These are phyloP conservation scores for Filobasidium floriforme DNA, from an alignment of 768 basidiomycete species.

Conservation along the genomic window DNA sequence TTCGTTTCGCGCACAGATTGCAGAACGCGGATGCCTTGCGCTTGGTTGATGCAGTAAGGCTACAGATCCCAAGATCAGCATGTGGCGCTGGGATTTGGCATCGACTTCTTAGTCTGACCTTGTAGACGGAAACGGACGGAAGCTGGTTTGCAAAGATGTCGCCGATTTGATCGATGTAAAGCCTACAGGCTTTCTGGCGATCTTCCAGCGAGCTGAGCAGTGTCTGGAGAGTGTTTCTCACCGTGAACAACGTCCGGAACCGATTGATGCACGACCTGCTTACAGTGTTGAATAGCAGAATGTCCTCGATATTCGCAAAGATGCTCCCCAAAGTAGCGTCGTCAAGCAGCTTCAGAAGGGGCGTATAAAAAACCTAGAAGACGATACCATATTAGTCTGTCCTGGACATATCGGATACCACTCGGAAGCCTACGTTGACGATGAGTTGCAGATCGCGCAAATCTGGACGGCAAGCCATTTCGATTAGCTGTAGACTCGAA, in stretches of 20 bases:
- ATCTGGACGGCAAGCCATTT: no score
- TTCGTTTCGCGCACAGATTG: slow-evolving; percentile 65
- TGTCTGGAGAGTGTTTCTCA: slow-evolving; percentile 44
- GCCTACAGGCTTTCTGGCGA: slow-evolving; percentile 78
- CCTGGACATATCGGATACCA: background rate
- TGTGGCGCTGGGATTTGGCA: background rate
- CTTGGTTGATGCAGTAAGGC: slow-evolving; percentile 88
- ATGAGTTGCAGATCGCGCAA: slow-evolving; percentile 80
- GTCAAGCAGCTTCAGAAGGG: slow-evolving; percentile 63
- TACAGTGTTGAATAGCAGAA: slow-evolving; percentile 79
- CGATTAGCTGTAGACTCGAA: no score
- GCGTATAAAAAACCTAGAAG: slow-evolving; percentile 72
- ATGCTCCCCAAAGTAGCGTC: slow-evolving; percentile 70
- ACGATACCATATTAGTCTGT: background rate
- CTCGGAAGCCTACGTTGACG: slow-evolving; percentile 59
- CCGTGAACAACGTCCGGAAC: background rate
- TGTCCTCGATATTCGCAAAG: slow-evolving; percentile 89
- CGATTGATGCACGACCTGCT: slow-evolving; percentile 26
- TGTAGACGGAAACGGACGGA: slow-evolving; percentile 69
- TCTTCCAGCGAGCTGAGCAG: slow-evolving; percentile 85
- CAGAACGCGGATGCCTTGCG: slow-evolving; percentile 64
- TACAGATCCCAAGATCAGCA: slow-evolving; percentile 45
- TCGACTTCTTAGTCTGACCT: slow-evolving; percentile 49
- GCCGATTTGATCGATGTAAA: slow-evolving; percentile 82
- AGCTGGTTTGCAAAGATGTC: slow-evolving; percentile 73